Percentiles rank a stretch among this genome's conserved stretches.
These are phyloP conservation scores for Neurospora crassa DNA, from an alignment of 2,329 filamentous ascomycete genomes.

Conservation along the genomic window DNA sequence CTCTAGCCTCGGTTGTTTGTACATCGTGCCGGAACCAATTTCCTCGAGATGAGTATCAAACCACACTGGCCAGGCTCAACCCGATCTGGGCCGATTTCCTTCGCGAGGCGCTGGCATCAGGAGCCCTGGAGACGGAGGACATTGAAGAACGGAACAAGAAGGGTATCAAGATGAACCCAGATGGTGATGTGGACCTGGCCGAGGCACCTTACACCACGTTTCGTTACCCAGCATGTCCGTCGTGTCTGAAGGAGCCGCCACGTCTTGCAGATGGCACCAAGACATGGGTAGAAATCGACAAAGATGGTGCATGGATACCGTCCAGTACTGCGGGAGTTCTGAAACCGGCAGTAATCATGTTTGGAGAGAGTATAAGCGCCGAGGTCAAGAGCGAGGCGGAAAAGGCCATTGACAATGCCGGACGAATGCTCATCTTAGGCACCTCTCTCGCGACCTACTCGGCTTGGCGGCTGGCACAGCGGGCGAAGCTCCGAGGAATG, in stretches of 20 bases:
- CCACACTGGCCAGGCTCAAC: constrained; percentile 66
- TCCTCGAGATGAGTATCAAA: constrained; percentile 65
- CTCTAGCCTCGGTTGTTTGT: constrained; percentile 73
- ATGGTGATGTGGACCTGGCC: constrained; percentile 87
- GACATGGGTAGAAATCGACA: constrained; percentile 58
- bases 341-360: constrained; percentile 93
- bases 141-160: constrained; percentile 55
- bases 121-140: constrained; percentile 70
- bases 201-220: constrained; percentile 83
- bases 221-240: constrained; percentile 81
- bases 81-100: constrained; percentile 78
- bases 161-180: constrained; percentile 79
- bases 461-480: constrained; percentile 80
- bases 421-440: constrained; percentile 68
- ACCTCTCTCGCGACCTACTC: constrained; percentile 93
- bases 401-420: constrained; percentile 65
- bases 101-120: constrained; percentile 57
- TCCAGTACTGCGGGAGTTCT: constrained; percentile 65
- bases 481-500: constrained; percentile 73
- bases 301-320: constrained; percentile 67
- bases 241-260: constrained; percentile 59
- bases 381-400: constrained; percentile 69
- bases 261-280: constrained; percentile 40
- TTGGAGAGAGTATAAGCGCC: constrained; percentile 74
- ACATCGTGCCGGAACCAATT: constrained; percentile 66